Base-by-base conservation (phyloP, 106 monocot genomes). In the Alisma plantagoaquatica region DNA sequence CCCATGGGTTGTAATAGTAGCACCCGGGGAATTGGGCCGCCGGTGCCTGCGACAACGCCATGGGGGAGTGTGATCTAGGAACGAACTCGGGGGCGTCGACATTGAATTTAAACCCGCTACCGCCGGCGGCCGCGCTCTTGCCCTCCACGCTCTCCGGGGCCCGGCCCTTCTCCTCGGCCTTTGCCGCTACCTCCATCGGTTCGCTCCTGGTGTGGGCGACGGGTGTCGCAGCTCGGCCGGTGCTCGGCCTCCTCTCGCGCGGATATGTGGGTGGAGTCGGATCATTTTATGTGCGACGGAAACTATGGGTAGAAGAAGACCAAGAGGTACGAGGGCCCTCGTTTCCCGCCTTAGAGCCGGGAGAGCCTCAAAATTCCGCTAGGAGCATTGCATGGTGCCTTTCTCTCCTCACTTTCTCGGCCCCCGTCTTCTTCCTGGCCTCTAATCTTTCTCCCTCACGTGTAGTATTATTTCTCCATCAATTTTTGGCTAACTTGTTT, bases 41-140 rank as follows among this genome's bases (percentile, higher is more conserved):
- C 57, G 57, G 22, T 70, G 10, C 77, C 73, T 2, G 73, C 31
- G 6, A 19, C 17, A 18, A 19, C 3, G 80, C 49, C 51, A 29
- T 19, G 27, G 17, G 54, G 5, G 25, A 0, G 22, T 29, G 55
- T 3, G 54, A 65, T 33, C 54, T 35, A 1, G 82, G 82, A 10
- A 83, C 74, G 46, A 77, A 83, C 59, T 75, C 81, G 35, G 54
- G 81, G 17, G 81, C 81, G 23, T 76, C 62, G n/a, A 55, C 81
- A 32, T 81, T 75, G 56, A 81, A 52, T 52, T 72, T 76, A 29
- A 53, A 60, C 4, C 16, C 23, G 23, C 30, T 20, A 14, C 14
- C 22, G 1, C 46, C 25, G 14, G 15, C 31, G 41, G n/a, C 2
- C 8, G 4, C 31, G 21, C 33, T 43, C 50, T 27, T 66, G 47